These are phyloP conservation scores for Exophiala lecanii-corni DNA, from an alignment of 2,329 filamentous ascomycete species.

Conservation along the genomic window DNA sequence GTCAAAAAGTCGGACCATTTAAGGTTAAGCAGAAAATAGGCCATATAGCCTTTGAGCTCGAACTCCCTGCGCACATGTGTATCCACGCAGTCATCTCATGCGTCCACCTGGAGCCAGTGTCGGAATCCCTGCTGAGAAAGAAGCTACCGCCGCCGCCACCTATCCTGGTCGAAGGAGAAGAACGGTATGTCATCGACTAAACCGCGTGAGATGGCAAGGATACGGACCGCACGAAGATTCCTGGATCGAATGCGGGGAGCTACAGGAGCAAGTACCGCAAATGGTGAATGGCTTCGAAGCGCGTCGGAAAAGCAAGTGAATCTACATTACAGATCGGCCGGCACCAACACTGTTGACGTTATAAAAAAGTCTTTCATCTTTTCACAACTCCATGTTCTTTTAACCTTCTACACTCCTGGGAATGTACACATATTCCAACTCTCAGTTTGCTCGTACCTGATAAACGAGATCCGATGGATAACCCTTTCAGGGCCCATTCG, in stretches of 20 bases:
- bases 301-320: too few species aligned
- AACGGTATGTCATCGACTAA: not conserved
- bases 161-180: not conserved
- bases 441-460: not conserved
- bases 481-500: not conserved
- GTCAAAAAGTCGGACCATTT: slow-evolving; percentile 7
- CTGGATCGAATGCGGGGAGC: too few species aligned
- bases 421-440: too few species aligned
- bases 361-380: too few species aligned
- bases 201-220: not conserved
- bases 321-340: too few species aligned
- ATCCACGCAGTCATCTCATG: slow-evolving; percentile 9
- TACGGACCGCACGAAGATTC: too few species aligned
- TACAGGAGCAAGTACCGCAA: too few species aligned
- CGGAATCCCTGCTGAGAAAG: not conserved
- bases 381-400: too few species aligned
- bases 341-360: too few species aligned
- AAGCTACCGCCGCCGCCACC: too few species aligned
- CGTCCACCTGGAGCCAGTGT: slow-evolving; percentile 4
- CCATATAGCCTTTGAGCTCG: slow-evolving; percentile 6
- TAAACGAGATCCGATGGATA: not conserved
- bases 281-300: too few species aligned
- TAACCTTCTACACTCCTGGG: too few species aligned
- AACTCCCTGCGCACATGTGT: not conserved
- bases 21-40: slow-evolving; percentile 2